Percentiles rank a stretch among this genome's conserved stretches.
Evolutionary conservation across 192 early-diverging fungal genomes (phyloP).

Genomic region (Geranomyces variabilis): DNA sequence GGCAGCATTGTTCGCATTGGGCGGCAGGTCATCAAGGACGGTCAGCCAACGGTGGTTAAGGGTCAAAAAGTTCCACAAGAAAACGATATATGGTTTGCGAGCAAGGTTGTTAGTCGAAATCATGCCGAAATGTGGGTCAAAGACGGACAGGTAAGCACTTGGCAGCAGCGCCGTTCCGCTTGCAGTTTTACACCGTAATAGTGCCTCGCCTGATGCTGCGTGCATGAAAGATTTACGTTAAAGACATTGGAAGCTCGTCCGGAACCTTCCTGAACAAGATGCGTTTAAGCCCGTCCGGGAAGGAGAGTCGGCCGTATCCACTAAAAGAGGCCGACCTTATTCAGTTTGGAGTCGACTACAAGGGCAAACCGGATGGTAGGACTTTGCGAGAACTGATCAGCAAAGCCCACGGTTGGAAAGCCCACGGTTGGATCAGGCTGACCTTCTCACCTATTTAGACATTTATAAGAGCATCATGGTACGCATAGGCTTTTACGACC

Average conservation of each 20-base stretch:
- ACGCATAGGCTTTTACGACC: slow-evolving; percentile 54
- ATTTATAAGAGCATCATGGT: slow-evolving; percentile 55
- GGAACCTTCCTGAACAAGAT: slow-evolving; percentile 97
- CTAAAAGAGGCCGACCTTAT: slow-evolving; percentile 66
- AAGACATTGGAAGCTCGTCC: slow-evolving; percentile 94
- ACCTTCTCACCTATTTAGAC: slow-evolving; percentile 33
- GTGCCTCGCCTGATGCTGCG: too few relatives aligned
- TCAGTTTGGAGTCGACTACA: slow-evolving; percentile 65
- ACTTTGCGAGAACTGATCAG: too few relatives aligned
- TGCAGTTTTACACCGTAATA: neutral
- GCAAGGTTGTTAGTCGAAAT: slow-evolving; percentile 89
- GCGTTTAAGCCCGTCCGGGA: slow-evolving; percentile 83
- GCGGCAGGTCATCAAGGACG: slow-evolving; percentile 52
- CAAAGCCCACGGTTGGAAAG: too few relatives aligned
- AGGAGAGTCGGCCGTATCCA: slow-evolving; percentile 79
- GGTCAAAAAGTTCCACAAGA: slow-evolving; percentile 36
- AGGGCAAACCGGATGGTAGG: slow-evolving; percentile 57
- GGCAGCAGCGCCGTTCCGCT: too few relatives aligned
- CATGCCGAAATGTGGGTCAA: slow-evolving; percentile 95
- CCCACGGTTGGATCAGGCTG: too few relatives aligned
- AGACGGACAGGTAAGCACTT: slow-evolving; percentile 63
- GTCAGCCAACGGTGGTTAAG: slow-evolving; percentile 37
- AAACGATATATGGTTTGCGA: slow-evolving; percentile 56
- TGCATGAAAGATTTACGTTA: slow-evolving; percentile 76
- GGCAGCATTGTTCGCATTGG: slow-evolving; percentile 49